Base-by-base conservation (phyloP, 2,329 filamentous ascomycete species). In the Botryotinia globosa region DNA sequence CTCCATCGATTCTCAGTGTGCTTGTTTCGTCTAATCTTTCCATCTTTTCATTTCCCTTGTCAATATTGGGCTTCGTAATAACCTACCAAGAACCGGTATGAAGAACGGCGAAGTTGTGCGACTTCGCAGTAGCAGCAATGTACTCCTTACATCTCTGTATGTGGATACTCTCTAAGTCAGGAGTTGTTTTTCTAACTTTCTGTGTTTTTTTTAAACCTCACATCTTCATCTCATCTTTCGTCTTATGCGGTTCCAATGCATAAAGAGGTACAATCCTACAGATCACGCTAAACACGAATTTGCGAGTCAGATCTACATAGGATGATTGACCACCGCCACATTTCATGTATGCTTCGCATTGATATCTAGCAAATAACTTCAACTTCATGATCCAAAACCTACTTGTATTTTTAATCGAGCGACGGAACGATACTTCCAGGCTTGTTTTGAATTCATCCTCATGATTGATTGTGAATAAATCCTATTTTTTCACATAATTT, bases 41-140 rank as follows among this genome's bases (percentile, higher is more conserved):
- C 18, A 66, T 66, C 25, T 66, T 5, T 29, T 54, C 14, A 54
- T 66, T 54, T 39, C 25, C 12, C 16, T 20, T 51, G 16, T 44
- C 37, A 34, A 25, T 39, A 48, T 48, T 25, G 22, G 45, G 16
- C 59, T 42, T n/a, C 25, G 22, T 54, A 22, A 14, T 14, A 54
- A 42, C 10, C 29, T 65, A 37, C 18, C 7, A 65, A 48, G 20
- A 20, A 22, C 32, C 45, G 48, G 34, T 54, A 25, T 22, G 64
- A 67, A 67, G 45, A 67, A 54, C 8, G 64, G 64, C 32, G 45
- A 65, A 39, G 63, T 39, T 66, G 45, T 51, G 45, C n/a, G 45
- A 39, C 64, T 34, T 20, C 44, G 42, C 14, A 65, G 42, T 20
- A 34, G 42, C 29, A 65, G 29, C 3, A 65, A 65, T 67, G 63